These are phyloP conservation scores for Microcos paniculata DNA, from an alignment of 345 rosid genomes.

Conservation along the genomic window DNA sequence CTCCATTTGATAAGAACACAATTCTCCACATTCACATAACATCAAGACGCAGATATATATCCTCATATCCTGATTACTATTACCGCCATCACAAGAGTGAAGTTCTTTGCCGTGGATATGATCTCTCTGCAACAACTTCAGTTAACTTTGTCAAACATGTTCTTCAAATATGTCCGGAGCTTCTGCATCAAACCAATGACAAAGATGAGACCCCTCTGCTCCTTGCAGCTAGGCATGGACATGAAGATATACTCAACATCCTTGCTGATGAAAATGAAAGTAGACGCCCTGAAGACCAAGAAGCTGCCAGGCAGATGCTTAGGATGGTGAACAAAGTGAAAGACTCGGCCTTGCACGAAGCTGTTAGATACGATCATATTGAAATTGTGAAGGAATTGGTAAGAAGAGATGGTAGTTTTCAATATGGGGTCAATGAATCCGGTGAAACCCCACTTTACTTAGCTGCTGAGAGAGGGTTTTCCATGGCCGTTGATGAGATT, in stretches of 20 bases:
- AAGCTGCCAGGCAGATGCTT: conserved; percentile 8
- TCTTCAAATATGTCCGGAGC: not conserved
- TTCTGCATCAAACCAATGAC: not conserved
- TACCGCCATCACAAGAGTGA: not conserved
- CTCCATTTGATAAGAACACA: not conserved
- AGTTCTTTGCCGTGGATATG: too few relatives aligned
- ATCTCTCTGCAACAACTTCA: not conserved
- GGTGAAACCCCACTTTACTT: conserved; percentile 27
- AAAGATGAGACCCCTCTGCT: not conserved
- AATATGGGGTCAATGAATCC: not conserved
- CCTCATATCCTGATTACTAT: not conserved
- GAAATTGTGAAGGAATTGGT: conserved; percentile 15
- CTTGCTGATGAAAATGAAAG: not conserved
- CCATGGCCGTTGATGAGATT: not conserved
- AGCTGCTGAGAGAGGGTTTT: conserved; percentile 24
- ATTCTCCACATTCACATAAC: conserved; percentile 1
- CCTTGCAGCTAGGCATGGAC: not conserved
- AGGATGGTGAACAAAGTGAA: conserved; percentile 10
- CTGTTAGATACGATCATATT: conserved; percentile 15
- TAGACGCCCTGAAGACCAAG: not conserved
- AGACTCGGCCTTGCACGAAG: conserved; percentile 30
- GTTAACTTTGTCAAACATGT: not conserved
- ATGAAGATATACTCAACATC: not conserved
- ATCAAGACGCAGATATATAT: not conserved
- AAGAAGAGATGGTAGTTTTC: not conserved